phyloP scores from a whole-genome alignment of 2,329 filamentous ascomycete genomes.

The Coniochaeta ligniaria region DNA sequence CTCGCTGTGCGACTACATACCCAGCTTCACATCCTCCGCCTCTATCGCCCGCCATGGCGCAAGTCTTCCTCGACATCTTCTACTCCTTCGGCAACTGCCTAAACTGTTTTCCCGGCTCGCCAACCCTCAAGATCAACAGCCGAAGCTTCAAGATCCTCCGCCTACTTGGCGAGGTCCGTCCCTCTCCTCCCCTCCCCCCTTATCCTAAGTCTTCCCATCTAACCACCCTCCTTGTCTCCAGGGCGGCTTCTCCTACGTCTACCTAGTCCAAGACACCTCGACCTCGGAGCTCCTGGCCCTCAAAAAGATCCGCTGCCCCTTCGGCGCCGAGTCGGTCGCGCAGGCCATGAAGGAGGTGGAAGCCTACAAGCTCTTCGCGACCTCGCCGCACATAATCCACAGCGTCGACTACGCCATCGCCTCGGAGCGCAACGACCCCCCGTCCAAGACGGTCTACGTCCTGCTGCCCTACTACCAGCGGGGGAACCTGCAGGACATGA shows the following conservation, averaged over 20 bases:
- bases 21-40: not conserved
- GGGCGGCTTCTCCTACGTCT: conserved; percentile 98
- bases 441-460: conserved; percentile 90
- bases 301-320: conserved; percentile 98
- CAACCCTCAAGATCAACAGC: conserved; percentile 90
- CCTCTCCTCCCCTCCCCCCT: not conserved
- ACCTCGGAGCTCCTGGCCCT: conserved; percentile 83
- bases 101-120: conserved; percentile 91
- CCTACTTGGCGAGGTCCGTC: conserved; percentile 76
- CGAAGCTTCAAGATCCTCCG: conserved; percentile 94
- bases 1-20: not conserved
- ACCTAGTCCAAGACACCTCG: conserved; percentile 88
- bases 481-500: conserved; percentile 94
- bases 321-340: conserved; percentile 91
- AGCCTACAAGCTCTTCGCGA: conserved; percentile 84
- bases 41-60: conserved; percentile 52
- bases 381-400: conserved; percentile 79
- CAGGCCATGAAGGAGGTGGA: conserved; percentile 96
- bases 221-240: conserved; percentile 24
- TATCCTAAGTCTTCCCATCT: not conserved
- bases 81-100: conserved; percentile 93
- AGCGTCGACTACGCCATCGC: conserved; percentile 77
- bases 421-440: conserved; percentile 55
- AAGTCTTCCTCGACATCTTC: conserved; percentile 79
- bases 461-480: conserved; percentile 90